Conservation (phyloP, 2,329 filamentous ascomycete species). For the Pyrenophora teres region DNA sequence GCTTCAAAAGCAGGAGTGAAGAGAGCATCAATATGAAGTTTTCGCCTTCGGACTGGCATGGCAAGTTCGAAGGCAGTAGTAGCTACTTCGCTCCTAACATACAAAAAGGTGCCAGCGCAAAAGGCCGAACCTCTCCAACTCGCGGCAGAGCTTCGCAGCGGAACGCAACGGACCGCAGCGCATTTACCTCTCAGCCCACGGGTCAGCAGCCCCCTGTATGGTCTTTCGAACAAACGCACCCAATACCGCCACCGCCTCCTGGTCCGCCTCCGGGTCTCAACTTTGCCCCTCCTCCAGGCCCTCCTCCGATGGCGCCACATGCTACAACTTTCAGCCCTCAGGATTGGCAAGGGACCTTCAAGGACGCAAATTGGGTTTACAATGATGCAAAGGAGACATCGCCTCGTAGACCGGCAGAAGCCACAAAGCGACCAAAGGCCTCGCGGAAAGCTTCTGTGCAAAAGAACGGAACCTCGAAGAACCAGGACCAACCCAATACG, state of each 20-base stretch:
- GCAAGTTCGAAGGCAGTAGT: constrained; percentile 50
- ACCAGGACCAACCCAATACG: constrained; percentile 35
- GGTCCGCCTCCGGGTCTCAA: constrained; percentile 33
- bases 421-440: constrained; percentile 35
- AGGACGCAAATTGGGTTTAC: constrained; percentile 49
- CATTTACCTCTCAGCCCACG: constrained; percentile 23
- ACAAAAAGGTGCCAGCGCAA: constrained; percentile 28
- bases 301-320: constrained; percentile 28
- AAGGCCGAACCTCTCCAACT: constrained; percentile 39
- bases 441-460: constrained; percentile 39
- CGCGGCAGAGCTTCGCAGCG: constrained; percentile 36
- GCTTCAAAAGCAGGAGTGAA: constrained; percentile 53
- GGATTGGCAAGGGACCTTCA: constrained; percentile 52
- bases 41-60: constrained; percentile 53
- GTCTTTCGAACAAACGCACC: constrained; percentile 23
- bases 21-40: constrained; percentile 58
- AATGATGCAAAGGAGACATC: constrained; percentile 37
- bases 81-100: constrained; percentile 51
- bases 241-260: constrained; percentile 40
- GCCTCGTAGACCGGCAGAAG: constrained; percentile 35
- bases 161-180: constrained; percentile 23
- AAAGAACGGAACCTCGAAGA: constrained; percentile 34
- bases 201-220: constrained; percentile 28
- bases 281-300: constrained; percentile 27
- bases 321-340: constrained; percentile 49